Evolutionary conservation across 495 filamentous ascomycete species (phyloP), one percentile per base, ranked within the genome.

Genomic region (Aspergillus egyptiacus): DNA sequence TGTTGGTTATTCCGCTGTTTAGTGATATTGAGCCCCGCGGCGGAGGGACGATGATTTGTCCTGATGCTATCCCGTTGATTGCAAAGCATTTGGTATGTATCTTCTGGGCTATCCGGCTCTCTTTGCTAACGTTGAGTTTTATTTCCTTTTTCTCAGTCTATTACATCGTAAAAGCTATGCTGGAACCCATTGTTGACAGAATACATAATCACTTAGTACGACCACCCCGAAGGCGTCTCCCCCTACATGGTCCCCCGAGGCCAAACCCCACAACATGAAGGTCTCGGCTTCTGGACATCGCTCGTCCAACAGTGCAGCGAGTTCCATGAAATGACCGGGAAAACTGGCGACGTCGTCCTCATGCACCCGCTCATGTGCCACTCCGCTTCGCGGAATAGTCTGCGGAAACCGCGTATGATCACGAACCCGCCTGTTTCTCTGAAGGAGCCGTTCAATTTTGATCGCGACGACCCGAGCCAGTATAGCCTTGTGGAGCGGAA

Each of bases 321-420:
- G 2, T 88, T 88, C 52, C 73, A 81, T 31, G 83, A 89, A 62
- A 82, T 78, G 34, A 82, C 78, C 3, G 83, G 84, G 0, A 60
- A 74, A 2, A 65, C 75, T 2, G 84, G 85, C 11, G 85, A 89
- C 55, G 82, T 87, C 13, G 78, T 80, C 50, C 67, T 89, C 17
- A 62, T 88, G 51, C 85, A 88, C 53, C 83, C 84, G 36, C 65
- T 87, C n/a, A 88, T 85, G 83, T 65, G 85, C 49, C 83, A 88
- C 64, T 79, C 76, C 5, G 76, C 79, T 17, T 80, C 78, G 7
- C 71, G 71, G 48, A 87, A 87, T 54, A 68, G 75, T 45, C 54
- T 78, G 47, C 69, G 85, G 27, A 68, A 66, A 22, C 69, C 78
- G 6, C 71, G 84, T 13, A 78, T 87, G 54, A 87, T 87, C 61